phyloP scores from a whole-genome alignment of 495 filamentous ascomycete species.

The Eremomyces bilateralis region DNA sequence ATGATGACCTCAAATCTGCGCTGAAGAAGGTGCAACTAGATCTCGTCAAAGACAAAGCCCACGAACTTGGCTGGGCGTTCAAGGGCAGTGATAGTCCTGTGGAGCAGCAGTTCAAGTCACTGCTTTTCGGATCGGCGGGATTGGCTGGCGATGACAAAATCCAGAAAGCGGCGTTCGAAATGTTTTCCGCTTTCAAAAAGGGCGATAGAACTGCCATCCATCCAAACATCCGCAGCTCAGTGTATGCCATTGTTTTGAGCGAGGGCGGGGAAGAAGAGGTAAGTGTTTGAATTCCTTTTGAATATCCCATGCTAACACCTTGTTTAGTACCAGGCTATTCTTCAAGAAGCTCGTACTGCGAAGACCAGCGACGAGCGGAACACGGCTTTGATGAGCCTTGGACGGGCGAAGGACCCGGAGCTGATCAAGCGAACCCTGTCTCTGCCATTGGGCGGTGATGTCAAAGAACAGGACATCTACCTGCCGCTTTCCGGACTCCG shows the following conservation, averaged over 20 bases:
- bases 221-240: conserved; percentile 46
- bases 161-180: conserved; percentile 40
- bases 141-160: conserved; percentile 41
- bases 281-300: conserved; percentile 11
- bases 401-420: conserved; percentile 50
- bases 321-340: conserved; percentile 46
- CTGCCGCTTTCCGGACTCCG: conserved; percentile 63
- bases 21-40: conserved; percentile 64
- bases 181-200: conserved; percentile 46
- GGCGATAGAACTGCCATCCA: conserved; percentile 51
- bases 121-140: conserved; percentile 46
- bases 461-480: conserved; percentile 94
- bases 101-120: conserved; percentile 62
- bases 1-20: conserved; percentile 44
- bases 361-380: conserved; percentile 83
- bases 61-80: conserved; percentile 76
- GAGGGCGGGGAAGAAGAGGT: conserved; percentile 55
- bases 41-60: conserved; percentile 53
- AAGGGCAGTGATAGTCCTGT: conserved; percentile 66
- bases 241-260: conserved; percentile 49
- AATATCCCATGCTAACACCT: conserved; percentile 12
- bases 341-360: conserved; percentile 70
- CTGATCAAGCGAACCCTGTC: conserved; percentile 65
- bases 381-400: conserved; percentile 74
- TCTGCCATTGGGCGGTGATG: conserved; percentile 54